These are phyloP conservation scores for Phoma herbarum DNA, from an alignment of 2,329 filamentous ascomycete genomes.

Conservation along the genomic window DNA sequence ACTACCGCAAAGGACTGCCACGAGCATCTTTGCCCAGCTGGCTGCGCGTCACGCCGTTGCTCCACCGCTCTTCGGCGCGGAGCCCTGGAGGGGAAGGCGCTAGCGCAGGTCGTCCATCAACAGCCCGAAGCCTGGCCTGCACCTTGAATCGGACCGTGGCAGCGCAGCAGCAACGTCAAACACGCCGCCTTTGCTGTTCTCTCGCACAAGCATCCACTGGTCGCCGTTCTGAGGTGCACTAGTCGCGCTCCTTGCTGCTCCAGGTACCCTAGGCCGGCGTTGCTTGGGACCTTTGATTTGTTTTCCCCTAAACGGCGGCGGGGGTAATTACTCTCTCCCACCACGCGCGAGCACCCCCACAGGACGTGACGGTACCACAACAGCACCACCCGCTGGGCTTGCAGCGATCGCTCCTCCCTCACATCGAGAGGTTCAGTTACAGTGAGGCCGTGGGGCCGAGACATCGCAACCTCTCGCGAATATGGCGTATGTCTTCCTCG, in stretches of 20 bases:
- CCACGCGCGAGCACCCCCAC: conserved; percentile 43
- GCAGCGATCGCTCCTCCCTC: conserved; percentile 31
- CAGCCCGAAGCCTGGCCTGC: conserved; percentile 26
- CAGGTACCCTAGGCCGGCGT: conserved; percentile 12
- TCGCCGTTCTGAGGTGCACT: conserved; percentile 7
- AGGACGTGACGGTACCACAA: conserved; percentile 45
- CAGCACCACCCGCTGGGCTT: conserved; percentile 30
- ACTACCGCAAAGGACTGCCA: conserved; percentile 1
- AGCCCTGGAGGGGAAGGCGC: conserved; percentile 28
- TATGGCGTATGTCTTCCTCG: conserved; percentile 50
- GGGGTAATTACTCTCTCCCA: conserved; percentile 42
- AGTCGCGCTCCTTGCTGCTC: conserved; percentile 6
- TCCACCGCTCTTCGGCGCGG: conserved; percentile 19
- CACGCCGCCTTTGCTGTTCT: conserved; percentile 18
- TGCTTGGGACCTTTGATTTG: conserved; percentile 30
- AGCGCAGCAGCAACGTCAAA: conserved; percentile 22
- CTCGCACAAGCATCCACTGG: conserved; percentile 9
- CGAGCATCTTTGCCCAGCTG: conserved; percentile 8
- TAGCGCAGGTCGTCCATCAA: conserved; percentile 32
- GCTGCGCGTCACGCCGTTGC: conserved; percentile 31
- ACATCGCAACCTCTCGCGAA: conserved; percentile 39
- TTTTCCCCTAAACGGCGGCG: conserved; percentile 45
- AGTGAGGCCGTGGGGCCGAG: conserved; percentile 50
- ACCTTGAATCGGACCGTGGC: conserved; percentile 27
- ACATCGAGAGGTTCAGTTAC: conserved; percentile 30